Base-by-base conservation (phyloP, 768 basidiomycete genomes). In the Tricholoma flavovirens region DNA sequence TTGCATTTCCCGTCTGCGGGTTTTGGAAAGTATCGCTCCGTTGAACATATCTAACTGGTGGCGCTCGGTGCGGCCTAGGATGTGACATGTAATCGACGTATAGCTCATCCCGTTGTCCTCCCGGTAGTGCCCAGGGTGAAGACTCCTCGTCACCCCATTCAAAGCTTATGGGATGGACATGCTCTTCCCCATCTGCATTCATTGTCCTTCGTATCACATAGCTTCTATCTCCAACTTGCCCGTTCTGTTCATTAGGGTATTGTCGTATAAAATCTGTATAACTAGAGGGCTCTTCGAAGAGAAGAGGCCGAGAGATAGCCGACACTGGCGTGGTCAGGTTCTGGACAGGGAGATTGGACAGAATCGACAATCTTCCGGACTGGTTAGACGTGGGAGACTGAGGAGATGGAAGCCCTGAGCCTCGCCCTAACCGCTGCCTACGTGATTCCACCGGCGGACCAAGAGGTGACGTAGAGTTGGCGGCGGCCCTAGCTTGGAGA, bases 231-330 rank as follows among this genome's bases (percentile, higher is more conserved):
- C 58, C 63, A 46, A 22, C 29, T n/a, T 59, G 54, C 10, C 12
- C 53, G n/a, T 42, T 42, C 42, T 24, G 30, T 21, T 57, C 51
- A 7, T 26, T 46, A 58, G 50, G 53, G 38, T 42, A 51, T 36
- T 51, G 35, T 5, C 26, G 46, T 12, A 38, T 57, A 36, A 56
- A 53, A 14, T 64, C 53, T 11, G 65, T 51, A 58, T 73, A 73
- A 57, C 72, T 75, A 11, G 65, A 56, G 4, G 75, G 75, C 58
- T 77, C 77, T 22, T 75, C 73, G 52, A 77, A 77, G 11, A 77
- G 62, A 9, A 77, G 66, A 35, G 72, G 69, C 6, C 70, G 67
- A n/a, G 64, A 60, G 36, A 66, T 55, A 22, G 67, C 65, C 5
- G 73, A 71, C 11, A 64, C 58, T 11, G 75, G 75, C 10, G 71